Evolutionary conservation across 2,329 filamentous ascomycete genomes (phyloP), one percentile per base, ranked within the genome.

Genomic region (Apiospora koreana): DNA sequence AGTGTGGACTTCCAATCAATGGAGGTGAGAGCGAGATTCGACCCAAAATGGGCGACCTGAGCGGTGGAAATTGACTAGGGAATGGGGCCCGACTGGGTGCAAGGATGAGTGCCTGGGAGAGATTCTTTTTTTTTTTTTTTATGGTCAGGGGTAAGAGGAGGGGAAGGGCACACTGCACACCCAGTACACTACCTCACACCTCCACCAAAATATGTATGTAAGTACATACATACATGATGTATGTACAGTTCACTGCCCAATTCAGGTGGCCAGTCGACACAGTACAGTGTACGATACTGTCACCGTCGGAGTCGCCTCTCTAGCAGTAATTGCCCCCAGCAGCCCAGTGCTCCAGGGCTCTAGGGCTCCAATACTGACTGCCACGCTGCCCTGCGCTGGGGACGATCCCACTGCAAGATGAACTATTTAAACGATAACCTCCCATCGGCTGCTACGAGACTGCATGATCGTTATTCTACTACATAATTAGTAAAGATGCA

Each of bases 21-120:
- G 43, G 66, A 68, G 66, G 66, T 68, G 66, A 68, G 45, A 67
- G 42, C 42, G 65, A 38, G 66, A 68, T 54, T 48, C 45, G 45
- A 68, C 45, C 43, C 31, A 68, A 68, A 54, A 38, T 38, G 66
- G 66, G 38, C 23, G 50, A 70, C 46, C 69, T 58, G 72, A 74
- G 64, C 73, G 58, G 73, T 71, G 41, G 66, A 69, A 69, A 75
- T 68, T 72, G 73, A 69, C 74, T 68, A 75, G 71, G 75, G 69
- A 65, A 72, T 72, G 67, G 45, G 28, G 66, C 45, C 65, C 31
- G 65, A 48, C 35, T 68, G 43, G 18, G 45, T 25, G 54, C 54
- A 62, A 62, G 54, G 54, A 38, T 38, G 54, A 31, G 23, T 38
- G 54, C 23, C 21, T 68, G 66, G 41, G 38, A 16, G 64, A 66